Evolutionary conservation across 179 eudicot genomes (phyloP), one percentile per base, ranked within the genome.

Genomic region (Beta macrorhiza): DNA sequence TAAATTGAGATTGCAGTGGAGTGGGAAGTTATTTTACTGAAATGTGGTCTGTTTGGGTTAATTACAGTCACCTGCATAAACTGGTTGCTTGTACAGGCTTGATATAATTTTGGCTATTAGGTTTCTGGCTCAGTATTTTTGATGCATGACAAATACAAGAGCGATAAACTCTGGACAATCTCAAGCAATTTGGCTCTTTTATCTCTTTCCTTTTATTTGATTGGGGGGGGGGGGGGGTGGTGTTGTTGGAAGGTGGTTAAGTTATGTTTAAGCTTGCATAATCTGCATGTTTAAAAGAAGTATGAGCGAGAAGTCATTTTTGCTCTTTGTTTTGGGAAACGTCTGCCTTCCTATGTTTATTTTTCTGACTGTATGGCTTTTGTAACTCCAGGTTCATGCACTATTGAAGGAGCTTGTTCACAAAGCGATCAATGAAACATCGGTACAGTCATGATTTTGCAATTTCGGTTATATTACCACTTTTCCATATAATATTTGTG

Each of bases 351-450:
- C 17, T 49, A 25, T 37, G 58, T 7, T 44, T 25, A 19, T 53
- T 75, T 4, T 53, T 25, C 79, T 87, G 75, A 85, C 78, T 22
- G 51, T 75, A 47, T 62, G 75, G 20, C 51, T 12, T 16, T 15
- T 20, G 7, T 84, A 78, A n/a, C 77, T 88, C 69, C 92, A 95
- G 98, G 95, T 93, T 78, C 98, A 95, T 89, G 89, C 80, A 75
- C 80, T 95, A 82, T 89, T 93, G 86, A 95, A 92, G 88, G 98
- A 95, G 16, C 87, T 95, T 81, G 95, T 90, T 84, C 95, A 89
- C 88, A 95, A 95, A 88, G 80, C 97, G 72, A 93, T 95, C 49
- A 86, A 68, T 56, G 98, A 95, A 85, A 89, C 97, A 56, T n/a
- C 81, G 90, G 93, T 89, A 86, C 88, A 90, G 81, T 74, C 75